Conservation (phyloP, 2,329 filamentous ascomycete species). For the Aspergillus novoparasiticus region DNA sequence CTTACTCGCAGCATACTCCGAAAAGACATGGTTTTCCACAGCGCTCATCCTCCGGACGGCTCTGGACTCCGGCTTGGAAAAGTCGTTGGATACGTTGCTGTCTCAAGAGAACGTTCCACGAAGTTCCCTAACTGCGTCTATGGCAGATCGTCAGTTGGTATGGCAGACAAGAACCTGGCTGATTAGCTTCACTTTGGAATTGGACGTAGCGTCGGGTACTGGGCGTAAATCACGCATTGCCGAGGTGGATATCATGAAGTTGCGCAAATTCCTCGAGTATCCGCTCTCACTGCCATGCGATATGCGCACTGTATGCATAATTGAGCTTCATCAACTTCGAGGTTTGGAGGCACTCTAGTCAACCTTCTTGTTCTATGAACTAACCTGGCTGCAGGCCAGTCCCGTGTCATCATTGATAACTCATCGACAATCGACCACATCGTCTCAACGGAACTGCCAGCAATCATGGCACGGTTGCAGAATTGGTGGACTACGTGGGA, state of each 20-base stretch:
- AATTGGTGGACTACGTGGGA: constrained; percentile 41
- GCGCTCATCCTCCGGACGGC: constrained; percentile 40
- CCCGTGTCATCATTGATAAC: constrained; percentile 33
- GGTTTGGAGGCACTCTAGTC: constrained; percentile 15
- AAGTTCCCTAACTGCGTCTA: constrained; percentile 37
- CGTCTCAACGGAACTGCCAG: constrained; percentile 30
- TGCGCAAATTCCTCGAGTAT: constrained; percentile 38
- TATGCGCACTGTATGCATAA: constrained; percentile 38
- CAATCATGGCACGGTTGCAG: constrained; percentile 34
- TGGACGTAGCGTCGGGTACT: constrained; percentile 39
- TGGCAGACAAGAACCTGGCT: constrained; percentile 41
- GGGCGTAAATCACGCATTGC: constrained; percentile 38
- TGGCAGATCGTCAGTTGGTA: constrained; percentile 37
- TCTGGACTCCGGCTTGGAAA: constrained; percentile 38
- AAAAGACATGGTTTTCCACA: constrained; percentile 42
- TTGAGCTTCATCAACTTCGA: constrained; percentile 40
- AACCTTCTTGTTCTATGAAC: not conserved
- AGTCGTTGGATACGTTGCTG: constrained; percentile 36
- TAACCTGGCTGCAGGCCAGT: constrained; percentile 23
- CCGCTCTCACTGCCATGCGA: constrained; percentile 38
- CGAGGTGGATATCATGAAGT: constrained; percentile 35
- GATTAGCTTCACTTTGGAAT: constrained; percentile 37
- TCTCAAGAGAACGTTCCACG: constrained; percentile 33
- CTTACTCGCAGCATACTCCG: constrained; percentile 38
- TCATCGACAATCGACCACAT: constrained; percentile 28